Base-by-base conservation (phyloP, 805 yeast species). In the Metschnikowia dekortorum region DNA sequence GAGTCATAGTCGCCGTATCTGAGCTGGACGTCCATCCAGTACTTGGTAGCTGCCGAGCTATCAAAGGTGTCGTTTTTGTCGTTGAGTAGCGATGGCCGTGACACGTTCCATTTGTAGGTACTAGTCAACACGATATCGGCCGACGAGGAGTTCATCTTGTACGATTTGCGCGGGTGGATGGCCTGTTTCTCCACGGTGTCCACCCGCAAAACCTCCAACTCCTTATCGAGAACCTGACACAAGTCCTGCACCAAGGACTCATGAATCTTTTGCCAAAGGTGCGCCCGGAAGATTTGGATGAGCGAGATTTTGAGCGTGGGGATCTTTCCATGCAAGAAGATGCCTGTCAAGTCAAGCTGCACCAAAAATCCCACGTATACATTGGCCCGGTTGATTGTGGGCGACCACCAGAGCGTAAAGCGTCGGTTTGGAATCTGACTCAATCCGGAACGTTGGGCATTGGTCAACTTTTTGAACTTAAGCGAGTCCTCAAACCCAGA, bases 401-500 rank as follows among this genome's bases (percentile, higher is more conserved):
- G 99, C 0, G 97, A 90, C 99, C 99, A 94, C 99, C 99, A 94
- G 31, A 94, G 72, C 0, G 99, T 94, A 64, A 94, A 94, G 42
- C 99, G 80, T 65, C 99, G 84, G 64, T 94, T 94, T 3, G 99
- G 99, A 61, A 94, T 92, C 70, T 94, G 99, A 62, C 95, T 88
- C 56, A 94, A 78, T 64, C 99, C 99, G 4, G 97, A 85, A 61
- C 99, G 77, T 73, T 94, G 99, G 1, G 99, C 99, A 68, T 92
- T 92, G 1, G 99, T 94, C 58, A 94, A 78, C 64, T 92, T 94
- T 67, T 91, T 90, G 69, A 90, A 88, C 65, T 91, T 92, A 80
- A 94, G 79, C 0, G 96, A 87, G 61, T 94, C 99, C 67, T 94
- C 99, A 65, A 91, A 94, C 0, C 99, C 99, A 29, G 96, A 84